Evolutionary conservation across 192 early-diverging fungal genomes (phyloP), one percentile per base, ranked within the genome.

Genomic region (Chytriomyces sp.): DNA sequence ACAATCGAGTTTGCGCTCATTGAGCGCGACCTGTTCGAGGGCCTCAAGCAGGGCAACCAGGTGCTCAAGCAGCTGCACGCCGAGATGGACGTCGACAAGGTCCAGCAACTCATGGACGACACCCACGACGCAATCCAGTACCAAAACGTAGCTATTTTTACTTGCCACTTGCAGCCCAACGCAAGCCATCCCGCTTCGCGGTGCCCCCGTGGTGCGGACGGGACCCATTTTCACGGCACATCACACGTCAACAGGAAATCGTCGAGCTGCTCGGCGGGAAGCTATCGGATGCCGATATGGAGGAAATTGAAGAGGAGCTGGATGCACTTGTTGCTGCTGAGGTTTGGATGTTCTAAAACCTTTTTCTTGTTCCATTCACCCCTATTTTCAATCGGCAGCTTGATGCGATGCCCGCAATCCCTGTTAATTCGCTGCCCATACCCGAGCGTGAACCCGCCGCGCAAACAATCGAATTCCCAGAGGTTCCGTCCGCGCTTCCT

Each of bases 91-190:
- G 66, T 99, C 36, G 93, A 96, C n/a, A 88, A 92, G 41, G 94
- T 98, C 0, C 93, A 99, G 57, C 86, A 88, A 44, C 81, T 99
- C 39, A 94, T 98, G 87, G 95, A 98, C 69, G 95, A 99, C 61
- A 98, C 96, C 0, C 92, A 91, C 3, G 98, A 99, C 40, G 93
- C 91, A 12, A 94, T 99, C 75, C 93, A 91, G 0, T 98, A 98
- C 74, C 97, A 99, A 78, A 91, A 94, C 52, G 92, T 92, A 77
- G 65, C 52, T 26, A 40, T 14, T 12, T 22, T 6, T 10, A 31
- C 5, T 12, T 3, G 33, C 22, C 34, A 28, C 1, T 5, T 2
- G 28, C 0, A 8, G 7, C 14, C 17, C 25, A n/a, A 40, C 26
- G 62, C 76, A 1, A n/a, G 33, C 28, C 0, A 33, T 54, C 1